Conservation (phyloP, 257 asterid genomes). For the Gentiana dahurica region DNA sequence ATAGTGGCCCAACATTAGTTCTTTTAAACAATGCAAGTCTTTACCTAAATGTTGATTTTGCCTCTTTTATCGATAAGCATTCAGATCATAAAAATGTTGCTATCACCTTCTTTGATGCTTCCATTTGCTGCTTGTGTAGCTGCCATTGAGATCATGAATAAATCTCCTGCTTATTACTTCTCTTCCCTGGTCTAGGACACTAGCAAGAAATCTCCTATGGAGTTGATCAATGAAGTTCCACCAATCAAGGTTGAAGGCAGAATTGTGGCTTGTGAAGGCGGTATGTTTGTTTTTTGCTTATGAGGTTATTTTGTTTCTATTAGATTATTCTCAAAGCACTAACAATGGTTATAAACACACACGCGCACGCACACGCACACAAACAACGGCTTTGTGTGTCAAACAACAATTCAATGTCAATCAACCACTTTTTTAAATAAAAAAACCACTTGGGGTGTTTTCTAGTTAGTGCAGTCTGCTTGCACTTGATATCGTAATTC, state of each 20-base stretch:
- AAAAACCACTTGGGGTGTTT: too few relatives aligned
- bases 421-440: too few relatives aligned
- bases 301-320: too few relatives aligned
- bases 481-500: too few relatives aligned
- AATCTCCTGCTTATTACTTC: slow-evolving; percentile 1
- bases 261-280: slow-evolving; percentile 92
- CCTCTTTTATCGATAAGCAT: neutral
- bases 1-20: neutral
- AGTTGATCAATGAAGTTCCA: slow-evolving; percentile 93
- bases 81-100: too few relatives aligned
- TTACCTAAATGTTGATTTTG: neutral
- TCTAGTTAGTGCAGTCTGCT: too few relatives aligned
- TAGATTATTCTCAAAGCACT: neutral
- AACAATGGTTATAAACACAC: too few relatives aligned
- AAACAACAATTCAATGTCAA: too few relatives aligned
- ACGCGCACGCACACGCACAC: too few relatives aligned
- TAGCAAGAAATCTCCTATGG: slow-evolving; percentile 84
- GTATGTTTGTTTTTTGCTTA: slow-evolving; percentile 25
- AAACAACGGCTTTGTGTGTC: too few relatives aligned
- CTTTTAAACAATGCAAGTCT: neutral
- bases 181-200: slow-evolving; percentile 36
- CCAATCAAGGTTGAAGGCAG: slow-evolving; percentile 84
- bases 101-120: neutral
- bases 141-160: neutral
- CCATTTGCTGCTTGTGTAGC: neutral